Base-by-base conservation (phyloP, 805 yeast species). In the Jamesozyma spencerorum region DNA sequence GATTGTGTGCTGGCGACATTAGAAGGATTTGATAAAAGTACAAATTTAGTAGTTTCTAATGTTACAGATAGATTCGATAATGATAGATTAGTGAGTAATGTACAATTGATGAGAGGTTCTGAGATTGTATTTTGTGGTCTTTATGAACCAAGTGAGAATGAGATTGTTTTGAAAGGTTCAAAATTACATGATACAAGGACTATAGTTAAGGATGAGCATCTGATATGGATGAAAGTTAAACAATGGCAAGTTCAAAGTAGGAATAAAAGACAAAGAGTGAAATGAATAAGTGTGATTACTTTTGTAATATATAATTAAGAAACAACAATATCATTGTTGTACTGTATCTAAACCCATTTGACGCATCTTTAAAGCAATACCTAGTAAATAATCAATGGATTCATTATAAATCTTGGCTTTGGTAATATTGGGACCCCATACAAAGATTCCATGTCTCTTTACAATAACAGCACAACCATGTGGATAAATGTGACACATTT, bases 371-470 rank as follows among this genome's bases (percentile, higher is more conserved):
- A 88, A 74, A 1, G 92, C 95, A 48, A 88, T 62, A 47, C 85
- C 95, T 53, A 90, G 67, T 46, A 90, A 64, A 57, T 88, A 90
- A 55, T 90, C 97, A 44, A 90, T 77, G 14, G 96, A 94, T 62
- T 90, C 97, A 57, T 87, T 87, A 59, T 83, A 82, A 12, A 90
- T 74, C 63, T 90, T 90, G 37, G 97, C 96, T 63, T 88, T 86
- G 84, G 94, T 83, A 11, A 85, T 84, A 19, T 73, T 77, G 51
- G 81, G 85, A 18, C 97, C 97, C 97, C 97, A 90, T n/a, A 87
- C 95, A 57, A 81, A 90, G 34, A 90, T 80, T 1, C 97, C 97
- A 56, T 90, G 97, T 54, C 96, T 71, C 61, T 95, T 75, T 5
- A 90, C 97, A 39, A 90, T 67, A 1, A 90, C 86, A 0, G 97